Conservation (phyloP, 129 eudicot genomes). For the Escallonia rubra region DNA sequence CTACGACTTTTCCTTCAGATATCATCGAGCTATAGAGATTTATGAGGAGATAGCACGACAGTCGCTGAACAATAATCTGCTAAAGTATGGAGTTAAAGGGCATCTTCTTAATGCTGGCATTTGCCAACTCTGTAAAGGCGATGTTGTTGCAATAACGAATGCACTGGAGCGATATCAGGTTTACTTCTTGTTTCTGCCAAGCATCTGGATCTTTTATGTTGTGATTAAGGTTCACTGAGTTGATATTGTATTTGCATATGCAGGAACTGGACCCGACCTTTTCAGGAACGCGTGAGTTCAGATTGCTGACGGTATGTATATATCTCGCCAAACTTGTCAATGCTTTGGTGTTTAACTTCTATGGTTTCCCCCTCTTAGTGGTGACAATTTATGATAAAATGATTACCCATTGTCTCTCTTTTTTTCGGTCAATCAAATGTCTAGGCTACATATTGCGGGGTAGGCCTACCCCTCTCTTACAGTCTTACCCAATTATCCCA, state of each 20-base stretch:
- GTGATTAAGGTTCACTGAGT: background rate
- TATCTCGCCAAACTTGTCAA: background rate
- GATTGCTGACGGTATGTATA: slow-evolving; percentile 48
- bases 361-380: background rate
- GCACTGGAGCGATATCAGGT: slow-evolving; percentile 71
- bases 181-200: background rate
- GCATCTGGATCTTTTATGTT: background rate
- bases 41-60: slow-evolving; percentile 54
- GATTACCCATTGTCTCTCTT: background rate
- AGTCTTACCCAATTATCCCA: background rate
- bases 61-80: slow-evolving; percentile 46
- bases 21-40: slow-evolving; percentile 47
- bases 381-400: background rate
- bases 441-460: no score
- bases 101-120: slow-evolving; percentile 71
- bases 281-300: slow-evolving; percentile 54
- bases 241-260: slow-evolving; percentile 13
- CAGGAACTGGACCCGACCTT: slow-evolving; percentile 67
- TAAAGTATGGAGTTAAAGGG: slow-evolving; percentile 65
- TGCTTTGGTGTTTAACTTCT: background rate
- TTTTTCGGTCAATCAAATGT: background rate
- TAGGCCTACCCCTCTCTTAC: no score
- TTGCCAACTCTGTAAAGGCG: slow-evolving; percentile 67
- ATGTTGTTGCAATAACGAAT: slow-evolving; percentile 50
- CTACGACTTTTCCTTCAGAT: slow-evolving; percentile 24